Base-by-base conservation (phyloP, 208 protist species). In the Phytomonas sp. region DNA sequence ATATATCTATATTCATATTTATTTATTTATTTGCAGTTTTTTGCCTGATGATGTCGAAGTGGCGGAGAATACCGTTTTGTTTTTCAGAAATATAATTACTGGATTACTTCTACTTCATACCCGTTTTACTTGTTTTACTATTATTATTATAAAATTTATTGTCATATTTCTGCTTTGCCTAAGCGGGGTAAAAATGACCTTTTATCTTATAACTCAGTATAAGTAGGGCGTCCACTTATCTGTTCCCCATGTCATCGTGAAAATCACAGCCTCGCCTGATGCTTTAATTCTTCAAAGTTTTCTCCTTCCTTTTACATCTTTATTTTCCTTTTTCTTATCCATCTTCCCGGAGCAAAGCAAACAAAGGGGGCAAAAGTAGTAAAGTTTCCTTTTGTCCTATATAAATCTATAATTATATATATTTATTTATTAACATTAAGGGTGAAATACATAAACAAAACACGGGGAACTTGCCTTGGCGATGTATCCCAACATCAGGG, bases 241-340 rank as follows among this genome's bases (percentile, higher is more conserved):
- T 69, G 12, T 19, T 1, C 63, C 14, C 31, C 11, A 10, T 29
- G 59, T 12, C n/a, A 26, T 29, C 26, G 19, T 70, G 29, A 62
- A 63, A 34, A 29, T 63, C 32, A 42, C 12, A 63, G 11, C 30
- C 5, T 66, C 45, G 23, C 19, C 19, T 23, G 45, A 56, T 56
- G 16, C 26, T 33, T 67, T 29, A 67, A 71, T 71, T 36, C 40
- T 19, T 63, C 29, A n/a, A 0, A 33, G 23, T 45, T 36, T 31
- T 34, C 1, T 34, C 19, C 12, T 19, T 60, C 33, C 14, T n/a
- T 67, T 29, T 16, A 45, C 60, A 33, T 29, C 7, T 2, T 59
- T 37, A 32, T 67, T 37, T 66, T 71, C 49, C 68, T 71, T 49
- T 71, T 62, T 76, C 29, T 73, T 61, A 30, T 67, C 32, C 49